Conservation (phyloP, 495 filamentous ascomycete genomes). For the Trichoderma parareesei region DNA sequence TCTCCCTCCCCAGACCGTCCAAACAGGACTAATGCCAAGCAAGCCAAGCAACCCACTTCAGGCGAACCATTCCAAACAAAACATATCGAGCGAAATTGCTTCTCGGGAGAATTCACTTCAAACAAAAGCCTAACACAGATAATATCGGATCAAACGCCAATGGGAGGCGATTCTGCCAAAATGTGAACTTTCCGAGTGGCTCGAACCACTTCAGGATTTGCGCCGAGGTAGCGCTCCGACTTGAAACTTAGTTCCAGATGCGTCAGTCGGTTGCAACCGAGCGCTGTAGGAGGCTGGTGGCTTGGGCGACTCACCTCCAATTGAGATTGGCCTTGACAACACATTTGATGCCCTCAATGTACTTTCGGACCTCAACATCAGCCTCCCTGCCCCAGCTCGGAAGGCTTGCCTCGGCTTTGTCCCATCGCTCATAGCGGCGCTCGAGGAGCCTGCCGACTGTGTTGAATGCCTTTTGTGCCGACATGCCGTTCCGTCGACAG, state of each 20-base stretch:
- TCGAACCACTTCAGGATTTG: slow-evolving; percentile 27
- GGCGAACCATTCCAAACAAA: too few species aligned
- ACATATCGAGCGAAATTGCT: too few species aligned
- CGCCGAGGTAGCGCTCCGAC: slow-evolving; percentile 30
- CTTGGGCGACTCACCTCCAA: slow-evolving; percentile 24
- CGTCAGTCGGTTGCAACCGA: neutral
- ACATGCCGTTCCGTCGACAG: slow-evolving; percentile 21
- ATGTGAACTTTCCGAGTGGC: neutral
- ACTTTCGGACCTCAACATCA: slow-evolving; percentile 24
- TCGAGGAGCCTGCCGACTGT: slow-evolving; percentile 21
- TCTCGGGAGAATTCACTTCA: too few species aligned
- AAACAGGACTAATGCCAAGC: too few species aligned
- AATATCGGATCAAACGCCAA: too few species aligned
- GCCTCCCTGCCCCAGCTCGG: slow-evolving; percentile 26
- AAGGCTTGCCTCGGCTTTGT: slow-evolving; percentile 22
- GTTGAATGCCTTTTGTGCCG: slow-evolving; percentile 26
- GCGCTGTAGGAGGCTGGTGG: too few species aligned
- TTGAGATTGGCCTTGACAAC: slow-evolving; percentile 27
- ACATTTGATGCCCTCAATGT: slow-evolving; percentile 27
- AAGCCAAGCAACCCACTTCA: too few species aligned
- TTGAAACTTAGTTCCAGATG: neutral
- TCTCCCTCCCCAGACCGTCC: too few species aligned
- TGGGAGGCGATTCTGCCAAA: neutral
- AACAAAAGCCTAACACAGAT: too few species aligned
- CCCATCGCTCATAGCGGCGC: slow-evolving; percentile 26